phyloP scores from a whole-genome alignment of 2,329 filamentous ascomycete species.

The Diaporthe batatas region DNA sequence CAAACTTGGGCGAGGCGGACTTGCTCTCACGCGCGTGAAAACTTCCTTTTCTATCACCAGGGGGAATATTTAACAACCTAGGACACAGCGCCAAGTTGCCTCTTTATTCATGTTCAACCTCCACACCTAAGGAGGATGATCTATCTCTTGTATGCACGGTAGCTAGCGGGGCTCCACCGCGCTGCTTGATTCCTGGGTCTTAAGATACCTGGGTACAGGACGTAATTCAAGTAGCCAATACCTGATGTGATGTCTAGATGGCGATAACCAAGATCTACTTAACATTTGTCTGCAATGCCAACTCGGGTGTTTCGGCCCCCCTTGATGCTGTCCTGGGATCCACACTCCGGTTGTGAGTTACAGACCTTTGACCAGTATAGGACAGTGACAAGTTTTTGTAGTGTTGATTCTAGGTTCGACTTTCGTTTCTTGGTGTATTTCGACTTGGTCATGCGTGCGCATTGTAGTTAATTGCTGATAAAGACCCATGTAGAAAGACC shows the following conservation, averaged over 20 bases:
- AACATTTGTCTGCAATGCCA: not conserved
- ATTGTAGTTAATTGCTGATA: not conserved
- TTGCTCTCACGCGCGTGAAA: not conserved
- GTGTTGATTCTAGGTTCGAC: too few relatives aligned
- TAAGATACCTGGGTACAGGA: not conserved
- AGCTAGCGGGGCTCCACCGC: not conserved
- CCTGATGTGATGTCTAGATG: not conserved
- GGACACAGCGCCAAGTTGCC: not conserved
- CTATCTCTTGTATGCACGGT: not conserved
- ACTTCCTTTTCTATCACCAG: not conserved
- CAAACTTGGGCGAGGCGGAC: conserved; percentile 10
- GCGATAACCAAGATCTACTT: not conserved
- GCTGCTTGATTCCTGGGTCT: not conserved
- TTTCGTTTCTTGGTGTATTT: too few relatives aligned
- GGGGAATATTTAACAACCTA: not conserved
- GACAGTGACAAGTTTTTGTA: too few relatives aligned
- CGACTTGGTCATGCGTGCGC: not conserved
- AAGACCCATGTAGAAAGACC: not conserved
- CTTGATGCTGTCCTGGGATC: too few relatives aligned
- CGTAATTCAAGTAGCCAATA: not conserved
- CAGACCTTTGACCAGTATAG: too few relatives aligned
- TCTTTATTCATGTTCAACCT: not conserved
- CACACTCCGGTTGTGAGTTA: too few relatives aligned
- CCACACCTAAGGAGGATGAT: not conserved
- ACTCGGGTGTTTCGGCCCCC: too few relatives aligned